phyloP scores from a whole-genome alignment of 108 stramenopile genomes.

The Skeletonema menzelii region DNA sequence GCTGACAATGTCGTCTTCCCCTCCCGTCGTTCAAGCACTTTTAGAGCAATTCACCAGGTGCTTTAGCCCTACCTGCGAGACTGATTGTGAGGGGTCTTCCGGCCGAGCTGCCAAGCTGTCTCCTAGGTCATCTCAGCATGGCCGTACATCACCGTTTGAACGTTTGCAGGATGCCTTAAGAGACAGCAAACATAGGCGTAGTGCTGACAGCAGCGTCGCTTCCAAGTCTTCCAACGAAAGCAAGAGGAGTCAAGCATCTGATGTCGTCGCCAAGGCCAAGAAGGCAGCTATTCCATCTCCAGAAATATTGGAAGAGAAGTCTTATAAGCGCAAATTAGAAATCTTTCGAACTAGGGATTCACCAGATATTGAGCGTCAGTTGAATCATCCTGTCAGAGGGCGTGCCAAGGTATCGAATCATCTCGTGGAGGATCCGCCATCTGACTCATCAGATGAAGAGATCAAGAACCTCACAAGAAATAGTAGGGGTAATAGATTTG shows the following conservation, averaged over 20 bases:
- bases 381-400: background rate
- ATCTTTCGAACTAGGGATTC: background rate
- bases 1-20: background rate
- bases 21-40: background rate
- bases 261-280: constrained; percentile 1
- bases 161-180: constrained; percentile 2
- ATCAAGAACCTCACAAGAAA: constrained; percentile 12
- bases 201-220: background rate
- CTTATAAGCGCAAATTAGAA: constrained; percentile 1
- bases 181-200: background rate
- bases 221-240: background rate
- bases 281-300: background rate
- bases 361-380: background rate
- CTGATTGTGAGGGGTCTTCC: background rate
- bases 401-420: background rate
- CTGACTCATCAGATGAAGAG: constrained; percentile 14
- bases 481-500: background rate
- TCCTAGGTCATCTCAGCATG: background rate
- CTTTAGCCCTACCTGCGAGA: background rate
- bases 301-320: background rate
- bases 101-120: background rate
- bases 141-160: background rate
- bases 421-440: background rate
- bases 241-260: background rate
- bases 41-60: background rate